Conservation (phyloP, 1,139 yeast genomes). For the Sugiyamaella xylanicola region DNA sequence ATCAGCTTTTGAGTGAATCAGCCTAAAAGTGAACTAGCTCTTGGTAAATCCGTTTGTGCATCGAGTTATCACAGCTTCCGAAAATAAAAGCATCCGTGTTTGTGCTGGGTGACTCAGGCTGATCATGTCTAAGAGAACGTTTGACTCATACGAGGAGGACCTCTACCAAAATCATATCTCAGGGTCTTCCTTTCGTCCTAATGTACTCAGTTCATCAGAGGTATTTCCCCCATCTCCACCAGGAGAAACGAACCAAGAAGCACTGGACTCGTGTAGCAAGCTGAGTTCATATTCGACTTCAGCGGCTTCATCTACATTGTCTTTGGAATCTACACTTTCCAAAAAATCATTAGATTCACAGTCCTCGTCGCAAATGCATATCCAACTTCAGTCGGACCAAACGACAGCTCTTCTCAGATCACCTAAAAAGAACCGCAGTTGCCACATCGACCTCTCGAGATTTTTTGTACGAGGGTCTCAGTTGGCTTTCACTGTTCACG, state of each 20-base stretch:
- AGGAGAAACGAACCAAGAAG: constrained; percentile 1
- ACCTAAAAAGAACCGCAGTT: not conserved
- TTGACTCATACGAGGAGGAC: constrained; percentile 9
- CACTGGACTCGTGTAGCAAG: not conserved
- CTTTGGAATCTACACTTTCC: not conserved
- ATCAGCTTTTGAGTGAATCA: too few relatives aligned
- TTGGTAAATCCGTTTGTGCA: not conserved
- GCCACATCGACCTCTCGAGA: constrained; percentile 4
- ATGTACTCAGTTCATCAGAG: not conserved
- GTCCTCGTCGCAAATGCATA: not conserved
- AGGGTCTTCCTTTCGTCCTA: not conserved
- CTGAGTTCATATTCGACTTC: not conserved
- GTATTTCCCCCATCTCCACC: constrained; percentile 13
- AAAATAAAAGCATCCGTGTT: too few relatives aligned
- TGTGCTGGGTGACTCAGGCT: not conserved
- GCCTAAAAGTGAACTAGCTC: too few relatives aligned
- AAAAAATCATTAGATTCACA: not conserved
- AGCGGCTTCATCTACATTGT: constrained; percentile 3
- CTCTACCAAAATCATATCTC: constrained; percentile 4
- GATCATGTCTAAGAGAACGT: constrained; percentile 8
- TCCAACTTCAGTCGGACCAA: not conserved
- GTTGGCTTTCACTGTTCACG: not conserved
- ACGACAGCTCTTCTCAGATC: not conserved
- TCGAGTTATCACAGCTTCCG: too few relatives aligned
- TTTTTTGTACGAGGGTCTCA: constrained; percentile 11